phyloP scores from a whole-genome alignment of 371 early-diverging fungal genomes.

The Mortierella sp. region DNA sequence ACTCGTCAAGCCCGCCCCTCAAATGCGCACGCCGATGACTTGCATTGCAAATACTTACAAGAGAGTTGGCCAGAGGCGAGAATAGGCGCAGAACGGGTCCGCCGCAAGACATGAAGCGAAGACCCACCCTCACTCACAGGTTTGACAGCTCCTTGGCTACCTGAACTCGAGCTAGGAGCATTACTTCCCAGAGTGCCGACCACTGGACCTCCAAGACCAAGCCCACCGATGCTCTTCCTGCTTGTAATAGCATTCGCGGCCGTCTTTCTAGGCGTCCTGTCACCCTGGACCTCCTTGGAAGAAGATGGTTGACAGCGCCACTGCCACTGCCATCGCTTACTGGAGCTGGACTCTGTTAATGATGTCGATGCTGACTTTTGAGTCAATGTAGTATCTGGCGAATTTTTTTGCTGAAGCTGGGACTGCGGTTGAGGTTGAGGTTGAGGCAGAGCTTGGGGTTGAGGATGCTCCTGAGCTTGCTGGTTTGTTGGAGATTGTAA shows the following conservation, averaged over 20 bases:
- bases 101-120: conserved; percentile 24
- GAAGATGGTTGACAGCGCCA: conserved; percentile 12
- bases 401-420: background rate
- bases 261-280: conserved; percentile 8
- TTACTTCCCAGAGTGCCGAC: background rate
- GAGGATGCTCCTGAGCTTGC: background rate
- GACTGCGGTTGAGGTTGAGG: background rate
- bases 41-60: conserved; percentile 30
- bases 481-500: background rate
- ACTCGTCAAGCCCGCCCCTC: too few relatives aligned
- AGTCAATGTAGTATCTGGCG: background rate
- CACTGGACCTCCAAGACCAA: background rate
- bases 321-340: conserved; percentile 19
- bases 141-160: background rate
- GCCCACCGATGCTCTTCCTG: background rate
- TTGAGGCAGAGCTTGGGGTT: background rate
- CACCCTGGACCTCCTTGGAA: background rate
- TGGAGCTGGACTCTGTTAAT: background rate
- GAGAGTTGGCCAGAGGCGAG: conserved; percentile 42
- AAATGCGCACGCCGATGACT: background rate
- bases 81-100: conserved; percentile 44
- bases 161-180: background rate
- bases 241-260: background rate
- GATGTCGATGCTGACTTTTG: background rate
- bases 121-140: conserved; percentile 8